phyloP scores from a whole-genome alignment of 768 basidiomycete genomes.

The Lactifluus subvellereus region DNA sequence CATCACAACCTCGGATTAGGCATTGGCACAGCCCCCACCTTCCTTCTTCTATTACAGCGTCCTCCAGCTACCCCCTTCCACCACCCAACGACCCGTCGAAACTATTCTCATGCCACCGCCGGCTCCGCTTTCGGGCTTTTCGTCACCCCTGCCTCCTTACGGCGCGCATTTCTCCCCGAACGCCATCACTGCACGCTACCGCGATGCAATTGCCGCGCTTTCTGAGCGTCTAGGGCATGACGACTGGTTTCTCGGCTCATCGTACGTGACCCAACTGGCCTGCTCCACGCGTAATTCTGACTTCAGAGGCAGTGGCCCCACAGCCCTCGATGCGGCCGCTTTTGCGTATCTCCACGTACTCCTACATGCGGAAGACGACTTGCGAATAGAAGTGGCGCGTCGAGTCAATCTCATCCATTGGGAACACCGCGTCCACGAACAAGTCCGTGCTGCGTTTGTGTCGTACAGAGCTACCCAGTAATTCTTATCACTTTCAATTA shows the following conservation, averaged over 20 bases:
- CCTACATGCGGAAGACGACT: constrained; percentile 39
- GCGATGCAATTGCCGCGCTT: constrained; percentile 65
- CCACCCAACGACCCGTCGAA: constrained; percentile 34
- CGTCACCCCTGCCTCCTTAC: constrained; percentile 53
- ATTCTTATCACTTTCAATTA: not conserved
- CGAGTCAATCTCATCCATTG: constrained; percentile 75
- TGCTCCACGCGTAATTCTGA: not conserved
- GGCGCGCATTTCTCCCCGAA: constrained; percentile 51
- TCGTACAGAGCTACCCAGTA: not conserved
- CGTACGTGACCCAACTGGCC: constrained; percentile 37
- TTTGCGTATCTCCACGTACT: constrained; percentile 78
- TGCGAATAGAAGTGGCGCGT: constrained; percentile 61
- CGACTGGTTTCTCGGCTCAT: constrained; percentile 75
- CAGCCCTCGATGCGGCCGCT: constrained; percentile 72
- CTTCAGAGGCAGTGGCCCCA: constrained; percentile 50
- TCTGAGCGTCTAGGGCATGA: constrained; percentile 71
- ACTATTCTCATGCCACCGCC: constrained; percentile 59
- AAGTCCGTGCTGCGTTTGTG: constrained; percentile 46
- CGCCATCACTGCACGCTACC: constrained; percentile 52
- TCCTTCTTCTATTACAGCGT: constrained; percentile 39
- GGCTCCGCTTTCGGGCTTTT: constrained; percentile 63
- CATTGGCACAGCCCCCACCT: constrained; percentile 43
- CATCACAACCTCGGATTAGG: constrained; percentile 31
- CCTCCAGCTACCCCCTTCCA: constrained; percentile 35
- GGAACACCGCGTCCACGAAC: constrained; percentile 62